A percentile compares a stretch with the other conserved stretches of the same genome.
phyloP scores from a whole-genome alignment of 2,329 filamentous ascomycete species.

The Ophiostoma australiae region DNA sequence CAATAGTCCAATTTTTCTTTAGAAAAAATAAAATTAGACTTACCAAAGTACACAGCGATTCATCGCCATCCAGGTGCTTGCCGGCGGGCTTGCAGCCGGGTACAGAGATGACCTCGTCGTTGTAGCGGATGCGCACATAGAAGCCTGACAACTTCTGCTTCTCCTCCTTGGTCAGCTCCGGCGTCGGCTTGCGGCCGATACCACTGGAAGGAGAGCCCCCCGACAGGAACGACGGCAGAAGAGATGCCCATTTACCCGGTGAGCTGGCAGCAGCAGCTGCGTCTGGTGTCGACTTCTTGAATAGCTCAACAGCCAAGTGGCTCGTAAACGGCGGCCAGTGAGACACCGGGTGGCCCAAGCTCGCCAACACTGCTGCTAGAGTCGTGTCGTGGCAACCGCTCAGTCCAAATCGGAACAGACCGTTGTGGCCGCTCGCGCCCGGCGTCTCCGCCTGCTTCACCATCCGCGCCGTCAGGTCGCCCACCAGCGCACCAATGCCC shows the following conservation, averaged over 20 bases:
- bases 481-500: constrained; percentile 79
- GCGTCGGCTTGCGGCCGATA: constrained; percentile 57
- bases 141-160: constrained; percentile 62
- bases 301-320: constrained; percentile 86
- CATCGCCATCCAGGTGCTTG: constrained; percentile 81
- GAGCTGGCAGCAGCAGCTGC: neutral
- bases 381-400: constrained; percentile 93
- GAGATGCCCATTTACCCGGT: constrained; percentile 30
- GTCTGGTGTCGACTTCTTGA: constrained; percentile 44
- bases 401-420: constrained; percentile 65
- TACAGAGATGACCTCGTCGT: constrained; percentile 74
- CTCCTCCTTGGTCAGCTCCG: constrained; percentile 53
- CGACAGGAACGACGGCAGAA: constrained; percentile 34
- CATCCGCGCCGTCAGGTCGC: constrained; percentile 76
- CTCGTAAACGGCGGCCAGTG: constrained; percentile 92
- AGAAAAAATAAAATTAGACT: constrained; percentile 31
- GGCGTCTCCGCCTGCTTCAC: constrained; percentile 57
- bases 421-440: constrained; percentile 21
- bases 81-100: constrained; percentile 72
- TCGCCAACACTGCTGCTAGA: constrained; percentile 70
- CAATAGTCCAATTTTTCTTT: neutral
- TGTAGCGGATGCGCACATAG: constrained; percentile 87
- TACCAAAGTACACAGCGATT: constrained; percentile 84
- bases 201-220: constrained; percentile 34
- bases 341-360: constrained; percentile 68